phyloP scores from a whole-genome alignment of 257 asterid species.

The Solanum tarapatanum region DNA sequence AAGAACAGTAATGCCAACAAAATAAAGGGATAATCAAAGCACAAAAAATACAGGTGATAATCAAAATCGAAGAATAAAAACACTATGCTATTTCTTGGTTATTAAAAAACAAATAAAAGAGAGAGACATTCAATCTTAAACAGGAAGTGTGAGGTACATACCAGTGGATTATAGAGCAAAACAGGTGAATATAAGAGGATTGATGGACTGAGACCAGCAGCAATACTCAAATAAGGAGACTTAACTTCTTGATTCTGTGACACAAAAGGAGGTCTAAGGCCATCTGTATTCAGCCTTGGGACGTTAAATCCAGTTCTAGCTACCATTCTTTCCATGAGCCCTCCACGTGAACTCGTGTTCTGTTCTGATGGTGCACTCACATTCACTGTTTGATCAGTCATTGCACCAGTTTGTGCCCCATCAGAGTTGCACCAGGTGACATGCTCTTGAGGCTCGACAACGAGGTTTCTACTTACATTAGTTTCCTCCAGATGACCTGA shows the following conservation, averaged over 20 bases:
- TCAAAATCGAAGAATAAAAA: not conserved
- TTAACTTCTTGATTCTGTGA: constrained; percentile 33
- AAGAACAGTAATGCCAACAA: not conserved
- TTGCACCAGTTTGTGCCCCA: constrained; percentile 6
- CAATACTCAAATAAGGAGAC: constrained; percentile 58
- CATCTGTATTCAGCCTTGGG: constrained; percentile 58
- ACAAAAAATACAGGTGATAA: not conserved
- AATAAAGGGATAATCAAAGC: not conserved
- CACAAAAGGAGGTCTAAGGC: constrained; percentile 31
- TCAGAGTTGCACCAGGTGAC: not conserved
- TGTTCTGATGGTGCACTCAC: constrained; percentile 18
- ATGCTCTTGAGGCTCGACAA: constrained; percentile 6
- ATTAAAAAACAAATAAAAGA: not conserved
- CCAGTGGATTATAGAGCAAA: constrained; percentile 54
- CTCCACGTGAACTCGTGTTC: constrained; percentile 34
- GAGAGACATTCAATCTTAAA: not conserved
- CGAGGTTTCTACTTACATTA: constrained; percentile 15
- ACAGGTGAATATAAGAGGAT: constrained; percentile 71
- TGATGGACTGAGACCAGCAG: constrained; percentile 86
- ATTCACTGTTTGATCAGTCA: constrained; percentile 9
- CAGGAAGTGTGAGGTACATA: constrained; percentile 9
- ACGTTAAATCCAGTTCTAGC: constrained; percentile 81
- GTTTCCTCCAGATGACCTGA: constrained; percentile 7
- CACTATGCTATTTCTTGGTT: not conserved
- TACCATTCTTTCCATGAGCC: constrained; percentile 68